phyloP scores from a whole-genome alignment of 169 alveolate species.

The Plasmodium cynomolgi region DNA sequence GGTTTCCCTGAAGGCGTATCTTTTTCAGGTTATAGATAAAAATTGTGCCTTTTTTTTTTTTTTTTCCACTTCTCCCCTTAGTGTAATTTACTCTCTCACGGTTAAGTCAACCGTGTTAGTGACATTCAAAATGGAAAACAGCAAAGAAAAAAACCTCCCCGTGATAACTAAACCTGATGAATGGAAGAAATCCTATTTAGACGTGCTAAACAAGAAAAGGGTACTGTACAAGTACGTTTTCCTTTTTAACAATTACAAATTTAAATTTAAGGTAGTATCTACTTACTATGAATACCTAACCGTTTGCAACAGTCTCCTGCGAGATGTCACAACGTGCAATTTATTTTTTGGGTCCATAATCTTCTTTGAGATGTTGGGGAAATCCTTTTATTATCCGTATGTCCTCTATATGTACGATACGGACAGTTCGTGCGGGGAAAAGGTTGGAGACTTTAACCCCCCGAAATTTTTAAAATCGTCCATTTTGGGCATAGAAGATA shows the following conservation, averaged over 20 bases:
- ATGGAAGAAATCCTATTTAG: slow-evolving; percentile 20
- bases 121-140: slow-evolving; percentile 23
- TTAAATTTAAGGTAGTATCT: slow-evolving; percentile 61
- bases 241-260: slow-evolving; percentile 47
- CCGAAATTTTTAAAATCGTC: slow-evolving; percentile 49
- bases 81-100: background rate
- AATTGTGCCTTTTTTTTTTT: background rate
- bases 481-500: slow-evolving; percentile 47
- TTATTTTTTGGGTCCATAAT: slow-evolving; percentile 30
- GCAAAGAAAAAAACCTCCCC: slow-evolving; percentile 11
- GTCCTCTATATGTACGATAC: slow-evolving; percentile 40
- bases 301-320: slow-evolving; percentile 34
- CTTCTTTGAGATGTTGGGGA: slow-evolving; percentile 69
- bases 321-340: slow-evolving; percentile 69
- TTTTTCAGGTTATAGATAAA: background rate
- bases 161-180: slow-evolving; percentile 8
- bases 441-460: background rate
- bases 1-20: background rate
- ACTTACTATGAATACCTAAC: slow-evolving; percentile 72
- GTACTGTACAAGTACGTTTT: slow-evolving; percentile 64
- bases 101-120: background rate
- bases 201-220: slow-evolving; percentile 32
- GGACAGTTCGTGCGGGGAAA: slow-evolving; percentile 4
- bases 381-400: slow-evolving; percentile 65
- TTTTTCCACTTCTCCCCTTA: background rate